Evolutionary conservation across 805 yeast species (phyloP).

Genomic region (Pichia scutulata): DNA sequence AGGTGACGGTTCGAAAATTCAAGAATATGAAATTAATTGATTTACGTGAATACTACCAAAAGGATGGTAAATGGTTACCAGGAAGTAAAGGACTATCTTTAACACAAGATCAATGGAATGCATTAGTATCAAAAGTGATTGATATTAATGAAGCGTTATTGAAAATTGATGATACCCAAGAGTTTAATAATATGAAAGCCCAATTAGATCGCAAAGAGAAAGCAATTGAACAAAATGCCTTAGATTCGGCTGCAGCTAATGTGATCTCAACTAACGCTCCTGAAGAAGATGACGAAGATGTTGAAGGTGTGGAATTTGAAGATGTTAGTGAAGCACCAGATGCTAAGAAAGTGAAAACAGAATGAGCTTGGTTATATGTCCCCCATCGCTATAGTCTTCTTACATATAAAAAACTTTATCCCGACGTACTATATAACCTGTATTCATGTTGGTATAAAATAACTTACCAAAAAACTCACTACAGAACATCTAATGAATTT

Average conservation of each 20-base stretch:
- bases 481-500: too few species aligned
- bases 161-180: slow-evolving; percentile 23
- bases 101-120: slow-evolving; percentile 48
- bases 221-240: not conserved
- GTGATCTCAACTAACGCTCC: not conserved
- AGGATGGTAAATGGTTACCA: slow-evolving; percentile 55
- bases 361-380: not conserved
- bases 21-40: slow-evolving; percentile 64
- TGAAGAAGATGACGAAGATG: slow-evolving; percentile 15
- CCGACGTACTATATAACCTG: not conserved
- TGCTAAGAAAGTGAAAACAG: slow-evolving; percentile 9
- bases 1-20: slow-evolving; percentile 66
- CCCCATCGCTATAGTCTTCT: not conserved
- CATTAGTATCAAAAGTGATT: slow-evolving; percentile 37
- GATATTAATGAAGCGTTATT: slow-evolving; percentile 46
- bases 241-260: not conserved
- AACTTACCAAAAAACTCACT: too few species aligned
- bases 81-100: slow-evolving; percentile 72
- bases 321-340: slow-evolving; percentile 14
- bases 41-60: slow-evolving; percentile 74
- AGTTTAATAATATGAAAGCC: slow-evolving; percentile 14
- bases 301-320: slow-evolving; percentile 15
- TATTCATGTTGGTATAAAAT: not conserved
- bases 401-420: not conserved
- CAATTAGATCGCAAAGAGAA: slow-evolving; percentile 2